Conservation (phyloP, 202 grass and related monocot species). For the Panicum virgatum region DNA sequence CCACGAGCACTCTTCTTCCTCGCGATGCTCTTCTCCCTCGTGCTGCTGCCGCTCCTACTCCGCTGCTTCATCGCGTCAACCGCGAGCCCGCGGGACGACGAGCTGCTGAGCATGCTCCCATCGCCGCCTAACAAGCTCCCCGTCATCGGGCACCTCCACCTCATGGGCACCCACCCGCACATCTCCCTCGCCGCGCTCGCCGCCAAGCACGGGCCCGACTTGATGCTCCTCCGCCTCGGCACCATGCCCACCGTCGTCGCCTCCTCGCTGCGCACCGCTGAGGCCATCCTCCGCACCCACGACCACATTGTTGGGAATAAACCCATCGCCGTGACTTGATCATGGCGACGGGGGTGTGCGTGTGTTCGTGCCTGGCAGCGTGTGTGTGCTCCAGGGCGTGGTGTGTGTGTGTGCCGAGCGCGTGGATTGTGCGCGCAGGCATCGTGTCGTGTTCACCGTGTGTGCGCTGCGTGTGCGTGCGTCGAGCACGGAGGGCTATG, state of each 20-base stretch:
- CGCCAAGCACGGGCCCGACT: constrained; percentile 35
- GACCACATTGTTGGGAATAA: no score
- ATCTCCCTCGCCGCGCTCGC: constrained; percentile 33
- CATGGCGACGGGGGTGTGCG: no score
- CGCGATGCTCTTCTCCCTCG: not conserved
- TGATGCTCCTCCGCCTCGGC: constrained; percentile 55
- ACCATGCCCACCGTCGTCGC: constrained; percentile 34
- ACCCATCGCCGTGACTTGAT: no score
- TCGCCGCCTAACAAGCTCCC: constrained; percentile 50
- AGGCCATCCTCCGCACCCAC: constrained; percentile 46
- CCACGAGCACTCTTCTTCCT: not conserved
- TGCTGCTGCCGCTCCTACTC: not conserved
- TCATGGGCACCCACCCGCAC: constrained; percentile 36
- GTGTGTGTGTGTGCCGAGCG: no score
- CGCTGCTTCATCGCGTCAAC: not conserved
- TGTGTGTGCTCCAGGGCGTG: no score
- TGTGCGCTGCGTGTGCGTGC: no score
- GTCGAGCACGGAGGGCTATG: no score
- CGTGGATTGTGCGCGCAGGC: no score
- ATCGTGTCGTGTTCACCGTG: no score
- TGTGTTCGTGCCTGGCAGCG: no score
- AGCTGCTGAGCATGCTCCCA: constrained; percentile 18
- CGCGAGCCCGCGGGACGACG: not conserved
- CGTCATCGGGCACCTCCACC: constrained; percentile 56
- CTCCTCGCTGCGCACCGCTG: constrained; percentile 35